These are phyloP conservation scores for Bisporella sp. DNA, from an alignment of 2,329 filamentous ascomycete genomes.

Conservation along the genomic window DNA sequence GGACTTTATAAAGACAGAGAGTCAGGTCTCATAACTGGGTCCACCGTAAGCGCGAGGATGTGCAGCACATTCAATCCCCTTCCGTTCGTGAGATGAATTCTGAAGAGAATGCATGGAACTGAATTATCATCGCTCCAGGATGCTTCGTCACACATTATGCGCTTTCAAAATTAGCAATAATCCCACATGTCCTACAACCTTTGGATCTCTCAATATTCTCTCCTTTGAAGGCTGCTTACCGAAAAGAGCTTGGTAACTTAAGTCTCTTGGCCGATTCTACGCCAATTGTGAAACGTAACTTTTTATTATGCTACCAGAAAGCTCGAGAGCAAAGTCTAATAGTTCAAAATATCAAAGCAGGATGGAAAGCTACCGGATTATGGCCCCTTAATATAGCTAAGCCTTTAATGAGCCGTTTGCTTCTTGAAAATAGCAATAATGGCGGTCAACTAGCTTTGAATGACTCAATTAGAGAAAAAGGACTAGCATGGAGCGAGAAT, in stretches of 20 bases:
- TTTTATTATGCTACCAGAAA: not conserved
- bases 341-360: not conserved
- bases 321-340: not conserved
- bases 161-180: too few species aligned
- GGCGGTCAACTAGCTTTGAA: not conserved
- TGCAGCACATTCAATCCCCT: too few species aligned
- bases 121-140: too few species aligned
- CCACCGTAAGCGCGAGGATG: too few species aligned
- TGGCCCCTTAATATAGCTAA: not conserved
- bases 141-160: too few species aligned
- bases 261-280: not conserved
- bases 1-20: too few species aligned
- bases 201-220: conserved; percentile 2
- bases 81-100: too few species aligned
- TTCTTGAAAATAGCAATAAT: not conserved
- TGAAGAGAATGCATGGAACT: too few species aligned
- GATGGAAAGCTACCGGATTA: not conserved
- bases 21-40: too few species aligned
- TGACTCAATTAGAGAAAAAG: not conserved
- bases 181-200: not conserved
- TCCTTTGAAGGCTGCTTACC: not conserved
- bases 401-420: not conserved
- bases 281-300: not conserved
- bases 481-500: not conserved
- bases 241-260: not conserved